Base-by-base conservation (phyloP, 805 yeast species). In the Saccharomycopsis selenospora region DNA sequence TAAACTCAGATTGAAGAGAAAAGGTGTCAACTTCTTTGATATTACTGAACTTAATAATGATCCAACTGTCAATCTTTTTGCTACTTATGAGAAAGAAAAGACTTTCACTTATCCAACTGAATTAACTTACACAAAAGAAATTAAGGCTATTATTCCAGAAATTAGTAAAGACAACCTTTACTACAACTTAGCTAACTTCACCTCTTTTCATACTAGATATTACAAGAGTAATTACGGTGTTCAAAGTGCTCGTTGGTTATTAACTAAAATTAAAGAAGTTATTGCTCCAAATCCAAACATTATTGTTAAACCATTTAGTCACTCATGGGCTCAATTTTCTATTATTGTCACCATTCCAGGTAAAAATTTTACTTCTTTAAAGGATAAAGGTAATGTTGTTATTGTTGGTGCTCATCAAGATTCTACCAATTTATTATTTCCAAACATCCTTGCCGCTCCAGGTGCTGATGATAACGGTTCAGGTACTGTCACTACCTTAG, bases 381-480 rank as follows among this genome's bases (percentile, higher is more conserved):
- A 47, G 25, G 44, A 47, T 23, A 42, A 46, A 14, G 72, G 69
- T 4, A 62, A 65, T 33, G 66, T 72, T 5, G 81, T 90, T 1
- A 79, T 91, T n/a, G 76, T 90, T 38, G 96, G 96, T 1, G 85
- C 95, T 20, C 97, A 91, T 66, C 87, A 85, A 61, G 98, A 90
- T 61, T 83, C 95, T 2, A 74, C 81, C 55, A 89, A 87, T 61
- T 68, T 86, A 50, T 56, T 85, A 38, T 71, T 85, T 49, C 96
- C 96, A 13, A 72, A 72, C 43, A 52, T 80, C 17, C 61, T 84
- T 56, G 72, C 78, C 22, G 88, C 96, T 0, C 96, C 96, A 2
- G 98, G 98, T 3, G 96, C 96, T 3, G 98, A 90, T 61, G 98
- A 90, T 61, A 85, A 91, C 62, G 95, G 95, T 2, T 79, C 90